phyloP scores from a whole-genome alignment of 306 rosid species.

The Calophaca sinica region DNA sequence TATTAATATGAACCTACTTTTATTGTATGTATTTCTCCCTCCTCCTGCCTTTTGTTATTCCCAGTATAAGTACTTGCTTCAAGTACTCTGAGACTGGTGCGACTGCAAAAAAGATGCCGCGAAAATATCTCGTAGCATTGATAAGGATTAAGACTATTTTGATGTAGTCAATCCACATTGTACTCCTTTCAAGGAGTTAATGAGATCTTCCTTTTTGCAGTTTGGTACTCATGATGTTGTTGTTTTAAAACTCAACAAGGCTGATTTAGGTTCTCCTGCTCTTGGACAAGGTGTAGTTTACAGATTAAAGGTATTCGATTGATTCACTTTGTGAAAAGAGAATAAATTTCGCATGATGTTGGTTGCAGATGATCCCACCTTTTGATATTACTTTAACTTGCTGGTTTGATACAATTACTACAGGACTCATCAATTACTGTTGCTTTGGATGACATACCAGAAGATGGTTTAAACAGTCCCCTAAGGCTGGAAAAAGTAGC shows the following conservation, averaged over 20 bases:
- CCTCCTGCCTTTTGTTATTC: not conserved
- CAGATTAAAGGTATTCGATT: conserved; percentile 75
- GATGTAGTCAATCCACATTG: conserved; percentile 19
- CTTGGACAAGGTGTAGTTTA: conserved; percentile 99
- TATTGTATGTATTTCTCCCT: conserved; percentile 29
- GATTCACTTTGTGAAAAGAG: conserved; percentile 26
- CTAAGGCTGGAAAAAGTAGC: conserved; percentile 91
- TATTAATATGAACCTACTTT: not conserved
- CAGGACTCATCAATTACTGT: conserved; percentile 96
- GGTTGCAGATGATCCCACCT: conserved; percentile 33
- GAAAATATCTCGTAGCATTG: not conserved
- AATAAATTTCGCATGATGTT: conserved; percentile 24
- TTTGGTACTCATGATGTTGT: conserved; percentile 93
- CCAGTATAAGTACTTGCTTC: not conserved
- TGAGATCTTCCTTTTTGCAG: conserved; percentile 53
- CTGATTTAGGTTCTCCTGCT: conserved; percentile 90
- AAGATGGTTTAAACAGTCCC: conserved; percentile 89
- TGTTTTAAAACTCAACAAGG: conserved; percentile 89
- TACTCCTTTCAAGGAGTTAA: conserved; percentile 31
- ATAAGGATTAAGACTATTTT: conserved; percentile 12
- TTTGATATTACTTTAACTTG: conserved; percentile 44
- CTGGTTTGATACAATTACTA: conserved; percentile 46
- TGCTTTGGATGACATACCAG: conserved; percentile 97
- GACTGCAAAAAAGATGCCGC: not conserved
- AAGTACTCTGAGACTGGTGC: conserved; percentile 21